A percentile compares a stretch with the other conserved stretches of the same genome.
These are phyloP conservation scores for Debaryomyces robertsiae DNA, from an alignment of 1,139 yeast species.

Conservation along the genomic window DNA sequence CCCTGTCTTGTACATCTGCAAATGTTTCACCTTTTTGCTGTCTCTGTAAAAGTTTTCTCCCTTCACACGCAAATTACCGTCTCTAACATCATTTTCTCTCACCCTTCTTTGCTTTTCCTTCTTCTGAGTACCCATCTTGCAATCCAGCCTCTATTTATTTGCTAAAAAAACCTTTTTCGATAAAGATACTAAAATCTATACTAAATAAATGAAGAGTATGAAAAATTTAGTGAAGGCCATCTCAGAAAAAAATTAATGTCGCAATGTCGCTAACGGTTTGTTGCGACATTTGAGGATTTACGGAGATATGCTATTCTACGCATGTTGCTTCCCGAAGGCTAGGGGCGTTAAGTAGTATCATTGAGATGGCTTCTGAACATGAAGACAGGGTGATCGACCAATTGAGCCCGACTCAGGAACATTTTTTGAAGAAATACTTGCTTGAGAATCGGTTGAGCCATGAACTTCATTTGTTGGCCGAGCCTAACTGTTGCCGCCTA, in stretches of 20 bases:
- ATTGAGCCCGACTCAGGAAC: constrained; percentile 70
- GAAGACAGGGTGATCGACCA: constrained; percentile 19
- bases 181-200: constrained; percentile 1
- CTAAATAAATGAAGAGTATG: neutral
- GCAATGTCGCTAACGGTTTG: constrained; percentile 5
- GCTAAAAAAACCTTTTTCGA: neutral
- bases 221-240: constrained; percentile 7
- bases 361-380: neutral
- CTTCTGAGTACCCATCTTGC: constrained; percentile 84
- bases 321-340: neutral
- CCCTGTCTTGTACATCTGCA: constrained; percentile 92
- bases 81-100: constrained; percentile 79
- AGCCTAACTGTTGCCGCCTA: constrained; percentile 58
- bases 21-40: constrained; percentile 86
- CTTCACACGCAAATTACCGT: constrained; percentile 89
- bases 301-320: neutral
- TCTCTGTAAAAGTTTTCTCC: constrained; percentile 97
- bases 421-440: constrained; percentile 80
- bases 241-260: constrained; percentile 7
- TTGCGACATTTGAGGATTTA: neutral
- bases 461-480: constrained; percentile 62
- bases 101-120: constrained; percentile 86
- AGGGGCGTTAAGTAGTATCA: neutral
- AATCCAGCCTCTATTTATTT: neutral
- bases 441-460: constrained; percentile 59